Evolutionary conservation across 352 stramenopile species (phyloP), one percentile per base, ranked within the genome.

Genomic region (Pythium oligandrum): DNA sequence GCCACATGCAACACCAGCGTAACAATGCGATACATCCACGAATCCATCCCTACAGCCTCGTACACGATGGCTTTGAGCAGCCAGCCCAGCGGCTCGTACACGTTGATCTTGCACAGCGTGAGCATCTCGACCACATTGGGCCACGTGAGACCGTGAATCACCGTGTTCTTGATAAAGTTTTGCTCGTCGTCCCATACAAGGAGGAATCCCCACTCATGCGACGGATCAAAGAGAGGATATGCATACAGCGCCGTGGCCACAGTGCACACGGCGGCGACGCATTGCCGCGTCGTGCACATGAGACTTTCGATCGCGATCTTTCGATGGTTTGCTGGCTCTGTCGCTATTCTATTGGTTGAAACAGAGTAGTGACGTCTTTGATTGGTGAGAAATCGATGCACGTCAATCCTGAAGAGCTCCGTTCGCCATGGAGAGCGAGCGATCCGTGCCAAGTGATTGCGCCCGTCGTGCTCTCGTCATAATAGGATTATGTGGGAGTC

Each of bases 21-120:
- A 12, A 62, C 63, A 6, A 88, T 36, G 9, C 74, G 79, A 33
- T 75, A 51, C 7, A 48, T 48, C 61, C 68, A 71, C 35, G 78
- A 57, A 45, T 84, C 48, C 5, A 82, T 47, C 1, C 72, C 78
- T 0, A 52, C 40, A 6, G 58, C 3, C 4, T 70, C 59, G 40
- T 68, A 66, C 30, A 87, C 56, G 2, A 75, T 3, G 8, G 75
- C 71, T 55, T 90, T 90, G 35, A 86, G 53, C 8, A 88, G 32
- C 79, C 77, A 90, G 10, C 73, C 68, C 17, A 90, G 64, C 4
- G 79, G 75, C 40, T 88, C 75, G 58, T 81, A 88, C 6, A 87
- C 75, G 53, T 87, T 88, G 66, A 88, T 74, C 35, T 69, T 72
- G 17, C 47, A 61, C 59, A 78, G 68, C 4, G 61, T 76, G 51